Percentiles rank a stretch among this genome's conserved stretches.
phyloP scores from a whole-genome alignment of 2,329 filamentous ascomycete genomes.

The Apiospora malaysiana region DNA sequence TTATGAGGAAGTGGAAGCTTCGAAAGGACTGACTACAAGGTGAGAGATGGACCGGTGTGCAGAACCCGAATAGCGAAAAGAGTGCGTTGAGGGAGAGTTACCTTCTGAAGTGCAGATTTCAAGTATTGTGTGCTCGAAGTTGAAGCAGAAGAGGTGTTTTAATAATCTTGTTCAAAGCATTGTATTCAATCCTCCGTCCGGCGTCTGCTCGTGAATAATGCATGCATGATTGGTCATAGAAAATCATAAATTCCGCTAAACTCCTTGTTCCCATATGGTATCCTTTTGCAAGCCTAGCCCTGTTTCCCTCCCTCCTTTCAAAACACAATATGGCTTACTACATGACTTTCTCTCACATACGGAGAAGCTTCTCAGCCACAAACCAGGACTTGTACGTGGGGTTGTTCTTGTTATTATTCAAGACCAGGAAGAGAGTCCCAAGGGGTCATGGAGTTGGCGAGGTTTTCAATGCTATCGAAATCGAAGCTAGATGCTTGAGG shows the following conservation, averaged over 20 bases:
- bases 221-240: neutral
- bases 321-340: conserved; percentile 7
- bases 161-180: neutral
- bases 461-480: conserved; percentile 35
- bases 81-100: neutral
- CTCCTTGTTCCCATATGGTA: neutral
- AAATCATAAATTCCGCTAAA: neutral
- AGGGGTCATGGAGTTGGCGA: conserved; percentile 32
- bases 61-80: neutral
- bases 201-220: too few relatives aligned
- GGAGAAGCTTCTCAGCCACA: neutral
- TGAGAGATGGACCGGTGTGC: neutral
- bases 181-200: neutral
- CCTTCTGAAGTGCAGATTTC: neutral
- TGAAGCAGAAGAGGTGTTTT: neutral
- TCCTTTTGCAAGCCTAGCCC: neutral
- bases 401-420: conserved; percentile 21
- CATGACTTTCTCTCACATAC: neutral
- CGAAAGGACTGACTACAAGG: neutral
- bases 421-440: conserved; percentile 25
- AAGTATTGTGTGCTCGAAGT: neutral
- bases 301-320: neutral
- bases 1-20: neutral
- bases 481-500: conserved; percentile 33
- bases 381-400: neutral